These are phyloP conservation scores for Durusdinium trenchii DNA, from an alignment of 73 alveolate species.

Conservation along the genomic window DNA sequence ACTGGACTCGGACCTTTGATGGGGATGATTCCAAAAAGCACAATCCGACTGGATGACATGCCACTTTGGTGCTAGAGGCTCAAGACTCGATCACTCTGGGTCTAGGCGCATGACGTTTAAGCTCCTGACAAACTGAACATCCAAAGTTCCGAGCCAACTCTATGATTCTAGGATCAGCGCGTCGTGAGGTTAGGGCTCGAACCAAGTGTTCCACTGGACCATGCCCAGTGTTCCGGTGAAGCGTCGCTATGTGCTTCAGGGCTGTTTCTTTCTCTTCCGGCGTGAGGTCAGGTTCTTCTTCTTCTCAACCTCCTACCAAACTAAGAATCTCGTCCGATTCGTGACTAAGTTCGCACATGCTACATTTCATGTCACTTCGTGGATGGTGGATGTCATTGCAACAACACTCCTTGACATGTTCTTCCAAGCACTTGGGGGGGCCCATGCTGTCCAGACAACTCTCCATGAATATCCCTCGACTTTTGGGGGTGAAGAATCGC, in stretches of 20 bases:
- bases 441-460: too few relatives aligned
- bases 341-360: background rate
- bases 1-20: background rate
- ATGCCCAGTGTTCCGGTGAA: constrained; percentile 18
- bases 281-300: background rate
- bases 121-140: background rate
- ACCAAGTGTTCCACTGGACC: background rate
- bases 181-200: background rate
- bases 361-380: background rate
- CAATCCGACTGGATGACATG: background rate
- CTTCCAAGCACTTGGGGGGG: too few relatives aligned
- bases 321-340: background rate
- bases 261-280: background rate
- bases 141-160: background rate
- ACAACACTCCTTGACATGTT: too few relatives aligned
- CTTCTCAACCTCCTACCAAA: background rate
- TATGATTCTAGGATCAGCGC: background rate
- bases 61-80: background rate
- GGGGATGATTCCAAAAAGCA: background rate
- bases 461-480: too few relatives aligned
- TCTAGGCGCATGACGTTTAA: background rate
- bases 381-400: background rate
- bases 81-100: background rate
- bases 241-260: background rate
- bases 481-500: too few relatives aligned